Percentiles rank a stretch among this genome's conserved stretches.
Conservation (phyloP, 2,329 filamentous ascomycete species). For the Atkinsonella texensis region DNA sequence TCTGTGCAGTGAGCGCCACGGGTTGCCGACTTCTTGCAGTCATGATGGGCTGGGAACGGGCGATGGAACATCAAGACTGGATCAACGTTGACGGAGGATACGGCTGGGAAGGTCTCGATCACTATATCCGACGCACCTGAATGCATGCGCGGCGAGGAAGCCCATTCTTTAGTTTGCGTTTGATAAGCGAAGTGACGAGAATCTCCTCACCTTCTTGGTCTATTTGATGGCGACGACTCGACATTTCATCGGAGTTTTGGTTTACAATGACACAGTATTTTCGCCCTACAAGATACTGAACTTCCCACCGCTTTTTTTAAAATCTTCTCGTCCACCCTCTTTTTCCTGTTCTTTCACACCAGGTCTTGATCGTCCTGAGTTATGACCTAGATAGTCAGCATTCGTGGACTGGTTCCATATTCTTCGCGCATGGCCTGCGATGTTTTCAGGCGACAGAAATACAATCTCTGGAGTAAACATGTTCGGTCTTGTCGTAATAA, state of each 20-base stretch:
- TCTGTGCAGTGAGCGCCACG: slow-evolving; percentile 65
- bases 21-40: slow-evolving; percentile 67
- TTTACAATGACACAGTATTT: no score
- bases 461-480: no score
- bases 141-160: background rate
- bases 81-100: slow-evolving; percentile 66
- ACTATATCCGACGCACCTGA: slow-evolving; percentile 12
- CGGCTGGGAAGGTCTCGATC: slow-evolving; percentile 42
- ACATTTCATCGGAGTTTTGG: background rate
- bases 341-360: background rate
- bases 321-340: background rate
- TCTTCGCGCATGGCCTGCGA: background rate
- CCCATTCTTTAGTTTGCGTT: background rate
- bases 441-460: no score
- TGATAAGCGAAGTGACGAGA: background rate
- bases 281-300: background rate
- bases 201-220: background rate
- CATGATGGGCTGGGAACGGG: slow-evolving; percentile 75
- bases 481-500: no score
- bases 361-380: background rate
- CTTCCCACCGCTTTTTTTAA: background rate
- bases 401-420: background rate
- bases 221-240: no score
- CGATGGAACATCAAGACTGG: slow-evolving; percentile 51
- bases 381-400: background rate